These are phyloP conservation scores for Isoetes taiwanensis DNA, from an alignment of 75 land plant genomes.

Conservation along the genomic window DNA sequence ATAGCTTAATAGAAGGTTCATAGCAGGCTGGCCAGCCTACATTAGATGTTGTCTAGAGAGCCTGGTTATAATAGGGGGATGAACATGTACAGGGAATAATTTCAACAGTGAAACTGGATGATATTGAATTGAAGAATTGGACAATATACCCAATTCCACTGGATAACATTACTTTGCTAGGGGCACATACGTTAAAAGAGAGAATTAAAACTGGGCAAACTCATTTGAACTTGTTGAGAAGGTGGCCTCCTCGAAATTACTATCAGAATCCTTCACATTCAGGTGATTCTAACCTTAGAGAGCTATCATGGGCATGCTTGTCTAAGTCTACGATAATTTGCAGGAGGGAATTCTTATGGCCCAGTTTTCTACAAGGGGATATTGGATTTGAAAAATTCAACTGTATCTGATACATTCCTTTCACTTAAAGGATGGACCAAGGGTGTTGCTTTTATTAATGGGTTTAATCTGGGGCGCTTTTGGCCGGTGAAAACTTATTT, in stretches of 20 bases:
- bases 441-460: conserved; percentile 73
- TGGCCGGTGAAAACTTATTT: conserved; percentile 56
- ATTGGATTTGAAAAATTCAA: conserved; percentile 20
- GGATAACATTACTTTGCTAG: conserved; percentile 25
- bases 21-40: no score
- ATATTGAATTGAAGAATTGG: conserved; percentile 35
- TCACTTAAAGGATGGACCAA: conserved; percentile 82
- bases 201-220: no score
- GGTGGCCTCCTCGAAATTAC: no score
- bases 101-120: conserved; percentile 51
- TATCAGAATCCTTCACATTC: no score
- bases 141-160: conserved; percentile 38
- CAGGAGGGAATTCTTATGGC: conserved; percentile 9
- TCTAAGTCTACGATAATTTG: no score
- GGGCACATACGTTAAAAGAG: no score
- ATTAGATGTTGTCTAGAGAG: background rate
- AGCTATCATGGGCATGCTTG: no score
- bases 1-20: no score
- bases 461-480: conserved; percentile 78
- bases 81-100: conserved; percentile 50
- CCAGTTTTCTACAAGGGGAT: conserved; percentile 57
- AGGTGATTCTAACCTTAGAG: no score
- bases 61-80: background rate
- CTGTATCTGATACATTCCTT: conserved; percentile 52
- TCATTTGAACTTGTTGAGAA: no score